phyloP scores from a whole-genome alignment of 2,329 filamentous ascomycete genomes.

The Cryphonectria parasitica region DNA sequence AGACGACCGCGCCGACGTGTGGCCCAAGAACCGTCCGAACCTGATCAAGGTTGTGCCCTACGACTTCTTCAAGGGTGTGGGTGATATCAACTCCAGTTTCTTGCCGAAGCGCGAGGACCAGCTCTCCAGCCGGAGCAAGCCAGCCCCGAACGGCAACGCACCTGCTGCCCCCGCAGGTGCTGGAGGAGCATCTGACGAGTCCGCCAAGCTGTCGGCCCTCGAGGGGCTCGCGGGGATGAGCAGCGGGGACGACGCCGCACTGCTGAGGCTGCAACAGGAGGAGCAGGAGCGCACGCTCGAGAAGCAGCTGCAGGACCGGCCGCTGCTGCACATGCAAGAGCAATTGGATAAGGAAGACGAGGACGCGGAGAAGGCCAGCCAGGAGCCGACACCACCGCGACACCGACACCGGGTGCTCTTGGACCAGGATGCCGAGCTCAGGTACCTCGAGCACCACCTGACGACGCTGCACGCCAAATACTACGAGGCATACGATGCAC shows the following conservation, averaged over 20 bases:
- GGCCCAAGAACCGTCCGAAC: constrained; percentile 87
- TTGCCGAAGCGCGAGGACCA: constrained; percentile 75
- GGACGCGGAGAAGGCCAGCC: constrained; percentile 53
- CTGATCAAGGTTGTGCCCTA: constrained; percentile 94
- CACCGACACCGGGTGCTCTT: constrained; percentile 76
- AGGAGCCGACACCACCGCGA: constrained; percentile 42
- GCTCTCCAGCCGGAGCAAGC: constrained; percentile 37
- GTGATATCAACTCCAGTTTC: constrained; percentile 98
- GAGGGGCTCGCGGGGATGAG: constrained; percentile 79
- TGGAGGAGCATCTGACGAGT: constrained; percentile 24
- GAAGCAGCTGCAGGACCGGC: constrained; percentile 86
- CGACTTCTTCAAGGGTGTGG: constrained; percentile 97
- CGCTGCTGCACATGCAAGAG: constrained; percentile 89
- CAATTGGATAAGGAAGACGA: constrained; percentile 85
- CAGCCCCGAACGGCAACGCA: constrained; percentile 31
- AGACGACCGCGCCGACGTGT: constrained; percentile 94
- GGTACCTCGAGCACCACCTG: constrained; percentile 75
- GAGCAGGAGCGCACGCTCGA: constrained; percentile 87
- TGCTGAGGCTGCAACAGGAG: constrained; percentile 75
- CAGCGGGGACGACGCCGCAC: constrained; percentile 67
- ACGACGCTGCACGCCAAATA: constrained; percentile 76
- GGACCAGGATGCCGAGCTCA: constrained; percentile 85
- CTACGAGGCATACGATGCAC: constrained; percentile 78
- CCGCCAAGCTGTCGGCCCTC: constrained; percentile 53
- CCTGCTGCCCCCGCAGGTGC: constrained; percentile 29